Base-by-base conservation (phyloP, 441 rosid species). In the Gossypium armourianum region DNA sequence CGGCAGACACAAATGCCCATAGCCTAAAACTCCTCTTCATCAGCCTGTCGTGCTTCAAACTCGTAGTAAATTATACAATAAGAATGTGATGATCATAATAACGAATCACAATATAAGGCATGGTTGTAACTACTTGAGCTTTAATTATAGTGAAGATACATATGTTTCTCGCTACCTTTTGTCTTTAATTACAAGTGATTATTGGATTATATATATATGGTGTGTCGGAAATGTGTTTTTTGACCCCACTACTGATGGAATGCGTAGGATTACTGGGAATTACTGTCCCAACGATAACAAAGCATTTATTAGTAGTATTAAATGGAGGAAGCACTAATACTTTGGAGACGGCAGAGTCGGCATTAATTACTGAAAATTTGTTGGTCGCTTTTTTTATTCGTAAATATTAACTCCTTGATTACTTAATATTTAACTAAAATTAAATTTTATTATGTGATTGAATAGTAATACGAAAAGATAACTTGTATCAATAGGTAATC, bases 1-100 rank as follows among this genome's bases (percentile, higher is more conserved):
- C 17, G 90, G 96, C 71, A 70, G 79, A 15, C 88, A 15, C 75
- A 87, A 89, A 79, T 87, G 89, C 74, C 92, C 95, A 49, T 86
- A 70, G 36, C 15, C 5, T 4, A 17, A 36, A 19, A 16, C 19
- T 13, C 21, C 1, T 15, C 29, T 28, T 15, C 45, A 60, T 29
- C 64, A 13, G 45, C 21, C n/a, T 23, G 32, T 7, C 57, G n/a
- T 15, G 56, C 23, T 13, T 56, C 28, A 3, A 56, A 21, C 15
- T 10, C 13, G 13, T 24, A 24, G 36, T 58, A 12, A 12, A 58
- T 24, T 58, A 24, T 23, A 4, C 1, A 58, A 58, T 24, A 24
- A 58, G 40, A 58, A n/a, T 24, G 2, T 24, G 36, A 58, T 4
- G 1, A n/a, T 28, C 36, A 28, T 4, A 57, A 23, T 54, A 54